These are phyloP conservation scores for Cichorium intybus DNA, from an alignment of 140 eudicot genomes.

Conservation along the genomic window DNA sequence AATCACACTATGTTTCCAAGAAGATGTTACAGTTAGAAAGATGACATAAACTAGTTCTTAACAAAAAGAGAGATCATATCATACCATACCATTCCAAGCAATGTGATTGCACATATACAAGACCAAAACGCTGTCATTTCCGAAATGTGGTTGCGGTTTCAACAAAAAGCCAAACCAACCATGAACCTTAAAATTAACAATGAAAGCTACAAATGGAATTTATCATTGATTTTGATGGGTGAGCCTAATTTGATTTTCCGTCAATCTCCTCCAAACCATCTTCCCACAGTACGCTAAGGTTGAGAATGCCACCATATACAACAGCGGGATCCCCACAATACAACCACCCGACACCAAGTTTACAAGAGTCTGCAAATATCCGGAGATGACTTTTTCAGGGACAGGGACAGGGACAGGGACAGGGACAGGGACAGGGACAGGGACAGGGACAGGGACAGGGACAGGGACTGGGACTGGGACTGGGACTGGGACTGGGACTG, in stretches of 20 bases:
- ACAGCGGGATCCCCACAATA: constrained; percentile 67
- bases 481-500: no score
- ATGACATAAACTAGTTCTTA: no score
- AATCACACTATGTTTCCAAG: no score
- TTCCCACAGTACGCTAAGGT: constrained; percentile 77
- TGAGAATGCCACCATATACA: constrained; percentile 51
- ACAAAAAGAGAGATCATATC: no score
- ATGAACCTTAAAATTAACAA: constrained; percentile 3
- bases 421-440: no score
- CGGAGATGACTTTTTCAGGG: neutral
- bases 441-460: no score
- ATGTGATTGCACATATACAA: constrained; percentile 4
- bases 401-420: no score
- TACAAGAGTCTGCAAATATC: constrained; percentile 58
- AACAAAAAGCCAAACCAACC: neutral
- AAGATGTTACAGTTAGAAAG: no score
- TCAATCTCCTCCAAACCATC: constrained; percentile 74
- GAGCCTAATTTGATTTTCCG: constrained; percentile 51
- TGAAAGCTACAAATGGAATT: neutral
- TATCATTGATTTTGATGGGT: constrained; percentile 26
- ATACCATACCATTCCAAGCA: no score
- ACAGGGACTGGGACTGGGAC: no score
- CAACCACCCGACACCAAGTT: constrained; percentile 85
- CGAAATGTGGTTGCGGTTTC: neutral
- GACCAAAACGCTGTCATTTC: neutral